Evolutionary conservation across 495 filamentous ascomycete genomes (phyloP), one percentile per base, ranked within the genome.

Genomic region (Pseudotulostoma volvatum): DNA sequence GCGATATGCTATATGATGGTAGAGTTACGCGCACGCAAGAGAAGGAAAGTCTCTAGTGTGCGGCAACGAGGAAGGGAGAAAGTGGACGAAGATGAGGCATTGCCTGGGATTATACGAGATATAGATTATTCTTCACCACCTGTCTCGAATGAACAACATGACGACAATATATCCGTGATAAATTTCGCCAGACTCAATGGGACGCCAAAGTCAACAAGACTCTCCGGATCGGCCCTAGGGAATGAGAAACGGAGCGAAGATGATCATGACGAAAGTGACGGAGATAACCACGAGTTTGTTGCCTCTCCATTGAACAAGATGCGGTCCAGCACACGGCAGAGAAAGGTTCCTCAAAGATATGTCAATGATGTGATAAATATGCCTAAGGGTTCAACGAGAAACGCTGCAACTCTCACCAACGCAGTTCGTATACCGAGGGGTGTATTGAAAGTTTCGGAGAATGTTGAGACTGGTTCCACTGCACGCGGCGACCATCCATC

Each of bases 271-370:
- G 31, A 31, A 33, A 37, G 38, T 39, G 38, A 50, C 19, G 41
- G 25, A 35, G 20, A 43, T 18, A 36, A 37, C n/a, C 19, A 39
- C 15, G 13, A 7, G 17, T 34, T 31, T 4, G 39, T 17, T 31
- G 37, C 37, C 28, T 34, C 59, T 0, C 54, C 57, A 11, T 43
- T 45, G 7, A 52, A 42, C 28, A 39, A 36, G 16, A 56, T 56
- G 33, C 50, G 63, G 20, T 50, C 58, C 8, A 67, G 61, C 41
- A 58, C 55, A 23, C 51, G 63, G 30, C 60, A 60, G 23, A 56
- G 63, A 13, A 67, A 58, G 46, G 45, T 55, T 3, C 63, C 61
- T 5, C 48, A 55, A 43, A 48, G 56, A 42, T 62, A 47, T 16
- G 61, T 57, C 28, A 54, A 57, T 7, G 55, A 57, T 8, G 40